phyloP scores from a whole-genome alignment of 2,329 filamentous ascomycete genomes.

The Lasiodiplodia hormozganensis region DNA sequence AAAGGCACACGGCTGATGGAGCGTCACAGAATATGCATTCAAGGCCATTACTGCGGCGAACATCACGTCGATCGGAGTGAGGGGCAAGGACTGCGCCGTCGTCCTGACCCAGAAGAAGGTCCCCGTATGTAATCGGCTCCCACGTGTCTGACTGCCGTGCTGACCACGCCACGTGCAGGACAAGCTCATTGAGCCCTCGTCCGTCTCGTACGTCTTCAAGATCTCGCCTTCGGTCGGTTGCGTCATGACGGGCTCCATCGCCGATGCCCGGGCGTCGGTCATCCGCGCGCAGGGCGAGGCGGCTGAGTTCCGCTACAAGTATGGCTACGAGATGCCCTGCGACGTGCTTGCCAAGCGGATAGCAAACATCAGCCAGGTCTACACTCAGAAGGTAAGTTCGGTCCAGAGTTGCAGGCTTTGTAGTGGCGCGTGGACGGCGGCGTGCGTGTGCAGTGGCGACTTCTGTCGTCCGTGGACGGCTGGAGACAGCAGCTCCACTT shows the following conservation, averaged over 20 bases:
- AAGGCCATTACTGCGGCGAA: constrained; percentile 99
- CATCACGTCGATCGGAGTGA: constrained; percentile 95
- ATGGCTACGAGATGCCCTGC: constrained; percentile 98
- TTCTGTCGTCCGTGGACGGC: background rate
- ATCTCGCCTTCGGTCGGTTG: constrained; percentile 95
- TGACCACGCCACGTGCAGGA: constrained; percentile 55
- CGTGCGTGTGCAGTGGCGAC: background rate
- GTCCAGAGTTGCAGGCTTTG: background rate
- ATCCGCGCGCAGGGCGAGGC: constrained; percentile 94
- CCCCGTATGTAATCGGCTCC: constrained; percentile 53
- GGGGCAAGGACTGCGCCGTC: constrained; percentile 96
- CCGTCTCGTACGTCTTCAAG: constrained; percentile 96
- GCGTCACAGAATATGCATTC: constrained; percentile 89
- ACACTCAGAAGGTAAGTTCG: constrained; percentile 84
- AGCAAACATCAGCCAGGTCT: constrained; percentile 99
- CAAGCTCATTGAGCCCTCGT: constrained; percentile 97
- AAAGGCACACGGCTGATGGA: constrained; percentile 10
- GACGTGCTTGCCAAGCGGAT: constrained; percentile 95
- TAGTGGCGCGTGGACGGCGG: background rate
- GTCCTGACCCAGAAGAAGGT: constrained; percentile 99
- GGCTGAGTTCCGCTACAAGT: constrained; percentile 98
- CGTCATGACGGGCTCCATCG: constrained; percentile 98
- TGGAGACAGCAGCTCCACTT: constrained; percentile 1
- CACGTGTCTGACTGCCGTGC: background rate
- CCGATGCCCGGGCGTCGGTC: constrained; percentile 88